Base-by-base conservation (phyloP, 208 protist genomes). In the Herpetomonas samuelpessoai region DNA sequence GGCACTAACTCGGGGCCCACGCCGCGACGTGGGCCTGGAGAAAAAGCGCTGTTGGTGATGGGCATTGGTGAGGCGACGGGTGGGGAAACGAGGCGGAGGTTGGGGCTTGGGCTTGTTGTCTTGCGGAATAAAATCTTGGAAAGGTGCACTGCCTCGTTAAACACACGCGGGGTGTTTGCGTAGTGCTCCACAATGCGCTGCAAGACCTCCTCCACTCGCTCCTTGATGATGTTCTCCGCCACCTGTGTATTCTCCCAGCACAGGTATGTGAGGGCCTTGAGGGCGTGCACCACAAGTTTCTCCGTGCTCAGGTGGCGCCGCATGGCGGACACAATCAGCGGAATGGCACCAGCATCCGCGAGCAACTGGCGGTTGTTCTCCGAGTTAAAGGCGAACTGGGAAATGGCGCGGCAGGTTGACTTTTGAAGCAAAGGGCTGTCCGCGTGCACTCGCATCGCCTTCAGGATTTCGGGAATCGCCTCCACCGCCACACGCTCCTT, bases 381-480 rank as follows among this genome's bases (percentile, higher is more conserved):
- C 2, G 86, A 94, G 72, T 97, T 95, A 69, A 95, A 97, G 35
- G 91, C 88, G 58, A 97, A 95, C 71, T 97, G 91, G 38, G 88
- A 92, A 50, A 95, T 90, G 56, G 91, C 91, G 48, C 91, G 75
- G 65, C 88, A 95, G 9, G 86, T 93, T 35, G 88, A 95, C 74
- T 97, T 97, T 65, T 97, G 91, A 31, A 97, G 72, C 39, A 93
- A 65, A 19, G 88, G 76, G 57, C 83, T 92, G 58, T 74, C 62
- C 58, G 83, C 72, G 59, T 95, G 85, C 38, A 68, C 68, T 22
- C 81, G 75, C 91, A 97, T 95, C 29, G 83, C 81, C 46, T 88
- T 83, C 24, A 97, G 61, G 26, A 97, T 95, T 58, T 89, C 78
- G 4, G 86, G 87, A 41, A 97, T 80, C 4, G 88, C 88, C 18